Evolutionary conservation across 768 basidiomycete species (phyloP), one percentile per base, ranked within the genome.

Genomic region (Hygrophoropsis aurantiaca): DNA sequence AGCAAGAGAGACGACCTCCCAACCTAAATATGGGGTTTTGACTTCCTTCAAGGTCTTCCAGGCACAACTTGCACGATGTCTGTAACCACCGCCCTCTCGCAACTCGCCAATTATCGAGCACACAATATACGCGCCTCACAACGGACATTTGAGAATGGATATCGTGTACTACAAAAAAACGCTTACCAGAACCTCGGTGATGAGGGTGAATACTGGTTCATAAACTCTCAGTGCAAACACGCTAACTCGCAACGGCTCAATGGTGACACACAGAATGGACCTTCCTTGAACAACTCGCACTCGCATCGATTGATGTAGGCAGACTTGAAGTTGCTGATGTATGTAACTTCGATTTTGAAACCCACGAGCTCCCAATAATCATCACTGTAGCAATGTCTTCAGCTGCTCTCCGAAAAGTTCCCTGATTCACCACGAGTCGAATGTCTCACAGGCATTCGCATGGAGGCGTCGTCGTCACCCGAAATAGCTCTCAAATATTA

Each of bases 371-470:
- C 37, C 58, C 42, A 56, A 30, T 11, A 24, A 30, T 36, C 27
- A 54, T 19, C 30, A 36, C 18, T n/a, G 20, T n/a, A 68, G 66
- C 47, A 52, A 47, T 68, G 65, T 59, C 71, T 90, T 35, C 67
- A 74, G 44, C 76, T 75, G 49, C 75, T 94, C 16, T 59, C 68
- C 15, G 68, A 75, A 42, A 82, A 81, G 64, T 94, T 94, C 58
- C 84, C 86, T 1, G 80, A 70, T 23, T 94, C 92, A 1, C 86
- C 88, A 16, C 81, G 94, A 18, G 85, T 91, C 2, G 81, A 87
- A 30, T 78, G 84, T 18, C 78, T 97, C 18, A 74, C 78, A 20
- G 93, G 94, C 1, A 83, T 92, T 49, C 74, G 88, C 46, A 75
- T 88, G 67, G 93, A 95, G 59, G 81, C 80, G 0, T 75, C 77